Evolutionary conservation across 768 basidiomycete species (phyloP).

Genomic region (Crassisporium funariophilum): DNA sequence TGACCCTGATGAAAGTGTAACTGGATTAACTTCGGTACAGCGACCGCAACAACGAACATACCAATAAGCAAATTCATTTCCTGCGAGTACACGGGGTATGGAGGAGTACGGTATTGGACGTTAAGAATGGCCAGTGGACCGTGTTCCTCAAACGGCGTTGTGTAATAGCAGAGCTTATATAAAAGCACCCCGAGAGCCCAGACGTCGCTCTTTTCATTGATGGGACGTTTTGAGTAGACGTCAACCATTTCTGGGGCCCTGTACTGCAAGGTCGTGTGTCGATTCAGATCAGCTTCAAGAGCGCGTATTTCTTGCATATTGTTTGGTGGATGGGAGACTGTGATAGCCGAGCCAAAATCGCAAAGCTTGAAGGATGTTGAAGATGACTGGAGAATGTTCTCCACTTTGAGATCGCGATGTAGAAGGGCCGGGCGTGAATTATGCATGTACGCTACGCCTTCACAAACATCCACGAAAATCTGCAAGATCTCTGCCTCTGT

Average conservation of each 20-base stretch:
- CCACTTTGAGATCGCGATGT: slow-evolving; percentile 98
- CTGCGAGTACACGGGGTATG: slow-evolving; percentile 84
- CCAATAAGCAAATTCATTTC: slow-evolving; percentile 85
- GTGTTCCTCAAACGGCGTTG: slow-evolving; percentile 98
- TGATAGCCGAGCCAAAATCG: slow-evolving; percentile 94
- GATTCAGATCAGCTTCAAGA: slow-evolving; percentile 89
- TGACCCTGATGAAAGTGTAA: slow-evolving; percentile 53
- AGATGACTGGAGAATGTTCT: slow-evolving; percentile 93
- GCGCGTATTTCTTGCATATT: slow-evolving; percentile 83
- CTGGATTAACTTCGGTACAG: slow-evolving; percentile 7
- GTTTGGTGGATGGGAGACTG: slow-evolving; percentile 73
- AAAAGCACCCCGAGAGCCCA: slow-evolving; percentile 97
- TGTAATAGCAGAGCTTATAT: slow-evolving; percentile 99
- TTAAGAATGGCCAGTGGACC: slow-evolving; percentile 96
- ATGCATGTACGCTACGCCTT: slow-evolving; percentile 97
- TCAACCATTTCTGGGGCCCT: slow-evolving; percentile 99
- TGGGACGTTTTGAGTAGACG: slow-evolving; percentile 74
- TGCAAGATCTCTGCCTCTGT: slow-evolving; percentile 96
- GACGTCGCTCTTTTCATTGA: slow-evolving; percentile 94
- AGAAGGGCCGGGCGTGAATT: slow-evolving; percentile 86
- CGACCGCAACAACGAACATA: slow-evolving; percentile 40
- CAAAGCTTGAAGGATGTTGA: slow-evolving; percentile 90
- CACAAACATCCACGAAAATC: slow-evolving; percentile 97
- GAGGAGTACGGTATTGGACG: slow-evolving; percentile 90
- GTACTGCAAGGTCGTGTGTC: slow-evolving; percentile 96